These are phyloP conservation scores for Chaetomium olivaceum DNA, from an alignment of 2,329 filamentous ascomycete genomes.

Conservation along the genomic window DNA sequence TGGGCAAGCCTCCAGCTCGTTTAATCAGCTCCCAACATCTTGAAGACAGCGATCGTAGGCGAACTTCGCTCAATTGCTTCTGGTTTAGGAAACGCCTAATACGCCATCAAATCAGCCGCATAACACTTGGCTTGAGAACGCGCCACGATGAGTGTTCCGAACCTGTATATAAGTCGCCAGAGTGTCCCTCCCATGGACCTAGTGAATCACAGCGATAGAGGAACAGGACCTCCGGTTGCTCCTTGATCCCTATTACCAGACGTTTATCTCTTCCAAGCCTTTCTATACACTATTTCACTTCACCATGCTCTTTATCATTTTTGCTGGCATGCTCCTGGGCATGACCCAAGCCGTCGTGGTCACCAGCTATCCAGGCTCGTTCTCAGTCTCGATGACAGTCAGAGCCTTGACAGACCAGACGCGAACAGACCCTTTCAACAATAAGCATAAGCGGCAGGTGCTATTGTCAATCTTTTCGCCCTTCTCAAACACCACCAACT, in stretches of 20 bases:
- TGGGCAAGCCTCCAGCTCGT: too few relatives aligned
- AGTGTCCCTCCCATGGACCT: background rate
- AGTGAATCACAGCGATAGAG: background rate
- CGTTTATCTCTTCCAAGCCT: background rate
- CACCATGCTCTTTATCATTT: background rate
- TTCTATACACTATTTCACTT: background rate
- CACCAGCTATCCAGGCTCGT: background rate
- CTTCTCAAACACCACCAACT: background rate
- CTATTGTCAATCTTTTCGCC: background rate
- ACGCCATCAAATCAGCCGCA: background rate
- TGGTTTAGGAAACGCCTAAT: background rate
- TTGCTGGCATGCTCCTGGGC: background rate
- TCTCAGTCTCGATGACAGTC: background rate
- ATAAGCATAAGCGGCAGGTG: background rate
- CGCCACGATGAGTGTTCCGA: background rate
- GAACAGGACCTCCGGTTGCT: background rate
- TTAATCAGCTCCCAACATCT: background rate
- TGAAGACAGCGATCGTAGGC: background rate
- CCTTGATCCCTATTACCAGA: background rate
- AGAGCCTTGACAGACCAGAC: background rate
- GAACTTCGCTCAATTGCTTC: background rate
- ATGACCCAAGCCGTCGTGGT: background rate
- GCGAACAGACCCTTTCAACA: slow-evolving; percentile 2
- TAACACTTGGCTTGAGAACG: background rate
- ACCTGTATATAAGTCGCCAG: background rate